These are phyloP conservation scores for Pyrenochaeta sp. DNA, from an alignment of 2,329 filamentous ascomycete species.

Conservation along the genomic window DNA sequence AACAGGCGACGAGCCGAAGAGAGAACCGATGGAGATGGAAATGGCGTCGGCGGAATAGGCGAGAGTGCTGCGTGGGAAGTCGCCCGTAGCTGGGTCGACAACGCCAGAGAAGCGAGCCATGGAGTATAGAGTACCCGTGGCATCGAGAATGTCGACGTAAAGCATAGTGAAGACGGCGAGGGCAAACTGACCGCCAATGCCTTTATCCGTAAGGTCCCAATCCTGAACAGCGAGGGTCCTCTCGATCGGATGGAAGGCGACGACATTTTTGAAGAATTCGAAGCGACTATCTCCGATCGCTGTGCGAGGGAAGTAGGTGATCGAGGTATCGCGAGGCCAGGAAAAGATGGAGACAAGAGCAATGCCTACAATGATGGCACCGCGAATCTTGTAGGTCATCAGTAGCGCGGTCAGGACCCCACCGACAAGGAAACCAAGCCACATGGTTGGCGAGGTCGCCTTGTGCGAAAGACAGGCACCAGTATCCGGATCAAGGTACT, in stretches of 20 bases:
- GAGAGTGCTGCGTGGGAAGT: slow-evolving; percentile 86
- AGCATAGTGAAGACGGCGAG: slow-evolving; percentile 87
- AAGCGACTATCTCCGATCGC: slow-evolving; percentile 73
- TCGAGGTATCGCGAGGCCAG: slow-evolving; percentile 78
- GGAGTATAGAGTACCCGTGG: slow-evolving; percentile 83
- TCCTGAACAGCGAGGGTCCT: slow-evolving; percentile 74
- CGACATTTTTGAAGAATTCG: slow-evolving; percentile 87
- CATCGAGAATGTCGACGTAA: slow-evolving; percentile 87
- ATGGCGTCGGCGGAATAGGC: slow-evolving; percentile 86
- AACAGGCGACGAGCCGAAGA: slow-evolving; percentile 81
- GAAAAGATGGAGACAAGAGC: slow-evolving; percentile 85
- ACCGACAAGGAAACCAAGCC: slow-evolving; percentile 88
- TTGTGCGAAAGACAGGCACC: slow-evolving; percentile 72
- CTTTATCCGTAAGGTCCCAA: slow-evolving; percentile 69
- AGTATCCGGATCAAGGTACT: slow-evolving; percentile 51
- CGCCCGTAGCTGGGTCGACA: slow-evolving; percentile 81
- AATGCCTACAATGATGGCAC: slow-evolving; percentile 84
- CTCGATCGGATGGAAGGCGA: slow-evolving; percentile 80
- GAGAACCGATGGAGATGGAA: slow-evolving; percentile 79
- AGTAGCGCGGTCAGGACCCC: slow-evolving; percentile 80
- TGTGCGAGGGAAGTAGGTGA: slow-evolving; percentile 83
- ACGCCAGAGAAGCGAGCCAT: slow-evolving; percentile 87
- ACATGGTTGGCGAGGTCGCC: slow-evolving; percentile 84
- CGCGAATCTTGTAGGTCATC: slow-evolving; percentile 86
- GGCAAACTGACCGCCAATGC: slow-evolving; percentile 77